Evolutionary conservation across 2,329 filamentous ascomycete species (phyloP).

Genomic region (Epichloe aotearoae): DNA sequence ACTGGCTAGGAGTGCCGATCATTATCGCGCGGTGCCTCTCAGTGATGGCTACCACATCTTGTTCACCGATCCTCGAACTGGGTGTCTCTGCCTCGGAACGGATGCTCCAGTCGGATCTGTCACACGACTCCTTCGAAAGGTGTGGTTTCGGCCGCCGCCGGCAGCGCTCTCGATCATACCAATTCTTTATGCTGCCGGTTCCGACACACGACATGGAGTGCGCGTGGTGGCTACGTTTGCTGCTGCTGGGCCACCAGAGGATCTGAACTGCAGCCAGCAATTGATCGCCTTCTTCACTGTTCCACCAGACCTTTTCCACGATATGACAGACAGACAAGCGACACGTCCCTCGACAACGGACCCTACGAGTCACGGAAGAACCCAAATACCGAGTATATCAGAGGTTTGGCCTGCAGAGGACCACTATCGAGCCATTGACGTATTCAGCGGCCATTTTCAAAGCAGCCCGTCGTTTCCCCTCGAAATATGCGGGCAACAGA

Average conservation of each 20-base stretch:
- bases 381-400: slow-evolving; percentile 7
- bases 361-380: slow-evolving; percentile 2
- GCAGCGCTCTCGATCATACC: slow-evolving; percentile 24
- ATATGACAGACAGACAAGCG: slow-evolving; percentile 12
- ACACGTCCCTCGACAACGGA: slow-evolving; percentile 4
- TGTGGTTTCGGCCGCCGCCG: slow-evolving; percentile 32
- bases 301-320: slow-evolving; percentile 40
- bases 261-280: slow-evolving; percentile 14
- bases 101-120: slow-evolving; percentile 41
- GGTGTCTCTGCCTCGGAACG: slow-evolving; percentile 44
- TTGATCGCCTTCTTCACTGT: slow-evolving; percentile 47
- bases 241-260: slow-evolving; percentile 12
- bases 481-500: slow-evolving; percentile 17
- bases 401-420: slow-evolving; percentile 11
- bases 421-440: slow-evolving; percentile 11
- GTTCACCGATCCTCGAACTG: slow-evolving; percentile 47
- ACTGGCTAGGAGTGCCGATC: slow-evolving; percentile 36
- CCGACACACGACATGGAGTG: slow-evolving; percentile 43
- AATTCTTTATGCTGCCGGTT: slow-evolving; percentile 39
- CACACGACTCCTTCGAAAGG: slow-evolving; percentile 42
- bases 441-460: slow-evolving; percentile 8
- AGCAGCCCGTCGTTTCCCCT: slow-evolving; percentile 14
- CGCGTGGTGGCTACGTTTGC: slow-evolving; percentile 45
- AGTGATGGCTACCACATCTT: slow-evolving; percentile 53
- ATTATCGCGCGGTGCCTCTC: slow-evolving; percentile 50